A percentile compares a stretch with the other conserved stretches of the same genome.
Conservation (phyloP, 352 stramenopile genomes). For the Pythium coloratum region DNA sequence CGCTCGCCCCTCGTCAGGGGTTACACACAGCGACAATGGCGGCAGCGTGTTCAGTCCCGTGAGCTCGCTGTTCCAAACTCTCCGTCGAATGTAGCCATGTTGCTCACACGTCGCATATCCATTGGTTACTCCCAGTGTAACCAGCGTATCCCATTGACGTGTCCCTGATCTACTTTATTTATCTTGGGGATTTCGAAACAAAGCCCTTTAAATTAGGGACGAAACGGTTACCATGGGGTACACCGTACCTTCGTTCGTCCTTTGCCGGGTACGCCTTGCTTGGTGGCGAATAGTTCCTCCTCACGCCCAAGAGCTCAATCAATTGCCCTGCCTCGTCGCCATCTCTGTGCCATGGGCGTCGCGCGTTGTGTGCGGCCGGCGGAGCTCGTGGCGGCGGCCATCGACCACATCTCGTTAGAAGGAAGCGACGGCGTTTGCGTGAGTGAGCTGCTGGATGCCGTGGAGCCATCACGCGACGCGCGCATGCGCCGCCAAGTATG, state of each 20-base stretch:
- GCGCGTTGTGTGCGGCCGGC: conserved; percentile 29
- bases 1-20: conserved; percentile 3
- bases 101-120: conserved; percentile 13
- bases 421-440: conserved; percentile 46
- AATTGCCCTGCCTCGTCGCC: background rate
- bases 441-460: conserved; percentile 35
- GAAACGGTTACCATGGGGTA: background rate
- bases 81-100: conserved; percentile 32
- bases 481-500: conserved; percentile 54
- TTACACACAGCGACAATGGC: background rate
- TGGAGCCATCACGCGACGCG: conserved; percentile 44
- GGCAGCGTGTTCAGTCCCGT: conserved; percentile 36
- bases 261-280: background rate
- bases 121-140: background rate
- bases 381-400: conserved; percentile 53
- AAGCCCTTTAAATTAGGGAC: background rate
- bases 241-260: background rate
- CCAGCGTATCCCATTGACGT: background rate
- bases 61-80: conserved; percentile 25
- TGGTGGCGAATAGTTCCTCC: conserved; percentile 9
- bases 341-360: background rate
- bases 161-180: background rate
- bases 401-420: conserved; percentile 69
- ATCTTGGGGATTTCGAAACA: conserved; percentile 10
- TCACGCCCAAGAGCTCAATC: background rate